phyloP scores from a whole-genome alignment of 129 eudicot species.

The Flaveria brownii region DNA sequence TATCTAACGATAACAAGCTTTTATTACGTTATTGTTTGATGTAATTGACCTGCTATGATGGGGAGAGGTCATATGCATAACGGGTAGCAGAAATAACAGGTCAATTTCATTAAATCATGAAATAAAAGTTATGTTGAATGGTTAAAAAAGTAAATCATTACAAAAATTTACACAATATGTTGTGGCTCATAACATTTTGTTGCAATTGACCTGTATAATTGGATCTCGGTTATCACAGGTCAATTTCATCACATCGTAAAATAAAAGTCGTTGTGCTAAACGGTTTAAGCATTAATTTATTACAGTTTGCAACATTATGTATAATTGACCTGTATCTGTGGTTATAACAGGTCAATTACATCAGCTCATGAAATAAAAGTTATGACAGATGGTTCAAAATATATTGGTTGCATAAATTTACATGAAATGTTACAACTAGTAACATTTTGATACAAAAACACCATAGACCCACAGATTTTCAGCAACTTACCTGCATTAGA shows the following conservation, averaged over 20 bases:
- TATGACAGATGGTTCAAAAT: background rate
- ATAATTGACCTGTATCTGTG: background rate
- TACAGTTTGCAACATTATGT: background rate
- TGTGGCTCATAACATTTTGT: background rate
- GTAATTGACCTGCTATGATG: background rate
- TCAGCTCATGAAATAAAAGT: background rate
- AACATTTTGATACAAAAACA: too few species aligned
- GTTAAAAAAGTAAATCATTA: too few species aligned
- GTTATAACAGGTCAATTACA: background rate
- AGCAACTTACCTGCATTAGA: slow-evolving; percentile 45
- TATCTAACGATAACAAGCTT: too few species aligned
- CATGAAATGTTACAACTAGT: background rate
- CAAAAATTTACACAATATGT: too few species aligned
- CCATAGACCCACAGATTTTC: background rate
- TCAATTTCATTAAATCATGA: too few species aligned
- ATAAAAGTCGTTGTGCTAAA: too few species aligned
- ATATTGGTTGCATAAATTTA: background rate
- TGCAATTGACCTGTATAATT: background rate
- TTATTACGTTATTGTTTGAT: background rate
- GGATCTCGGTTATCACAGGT: too few species aligned
- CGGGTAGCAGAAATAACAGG: too few species aligned
- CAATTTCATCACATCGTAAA: too few species aligned
- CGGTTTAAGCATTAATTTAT: too few species aligned
- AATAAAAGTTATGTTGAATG: too few species aligned
- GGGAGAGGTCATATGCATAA: too few species aligned